A percentile compares a stretch with the other conserved stretches of the same genome.
Evolutionary conservation across 2,329 filamentous ascomycete species (phyloP).

Genomic region (Fusarium setosum): DNA sequence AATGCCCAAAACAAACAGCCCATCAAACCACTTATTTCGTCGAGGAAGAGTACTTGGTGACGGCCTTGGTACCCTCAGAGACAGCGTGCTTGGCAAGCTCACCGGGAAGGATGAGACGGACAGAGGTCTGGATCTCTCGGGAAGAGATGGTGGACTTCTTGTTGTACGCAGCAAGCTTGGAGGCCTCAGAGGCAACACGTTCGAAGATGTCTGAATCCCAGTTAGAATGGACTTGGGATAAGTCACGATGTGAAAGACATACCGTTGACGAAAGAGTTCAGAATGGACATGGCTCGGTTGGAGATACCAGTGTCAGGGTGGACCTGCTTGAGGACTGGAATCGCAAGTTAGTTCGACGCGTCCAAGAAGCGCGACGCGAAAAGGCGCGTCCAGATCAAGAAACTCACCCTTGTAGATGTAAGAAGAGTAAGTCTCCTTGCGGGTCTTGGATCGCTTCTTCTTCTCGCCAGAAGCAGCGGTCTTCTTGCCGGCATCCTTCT

Average conservation of each 20-base stretch:
- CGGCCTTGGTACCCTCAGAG: conserved; percentile 99
- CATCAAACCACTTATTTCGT: conserved; percentile 85
- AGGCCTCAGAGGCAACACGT: conserved; percentile 97
- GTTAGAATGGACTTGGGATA: conserved; percentile 2
- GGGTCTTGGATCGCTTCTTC: conserved; percentile 99
- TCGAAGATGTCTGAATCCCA: conserved; percentile 89
- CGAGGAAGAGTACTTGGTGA: conserved; percentile 99
- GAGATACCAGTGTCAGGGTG: conserved; percentile 99
- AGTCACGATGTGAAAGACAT: conserved; percentile 51
- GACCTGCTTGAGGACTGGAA: conserved; percentile 96
- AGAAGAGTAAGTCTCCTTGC: conserved; percentile 99
- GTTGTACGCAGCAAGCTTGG: conserved; percentile 99
- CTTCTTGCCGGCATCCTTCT: conserved; percentile 99
- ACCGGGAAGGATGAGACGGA: conserved; percentile 96
- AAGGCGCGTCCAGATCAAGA: conserved; percentile 14
- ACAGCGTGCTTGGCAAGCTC: conserved; percentile 99
- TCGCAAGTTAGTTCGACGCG: conserved; percentile 38
- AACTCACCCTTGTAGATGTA: conserved; percentile 99
- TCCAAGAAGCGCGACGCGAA: conserved; percentile 5
- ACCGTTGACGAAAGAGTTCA: conserved; percentile 99
- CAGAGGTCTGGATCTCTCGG: conserved; percentile 98
- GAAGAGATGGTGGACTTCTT: conserved; percentile 99
- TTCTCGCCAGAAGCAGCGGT: conserved; percentile 95
- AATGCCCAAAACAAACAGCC: conserved; percentile 71
- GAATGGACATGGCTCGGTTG: conserved; percentile 99